Evolutionary conservation across 345 rosid genomes (phyloP).

Genomic region (Hibiscus syriacus): DNA sequence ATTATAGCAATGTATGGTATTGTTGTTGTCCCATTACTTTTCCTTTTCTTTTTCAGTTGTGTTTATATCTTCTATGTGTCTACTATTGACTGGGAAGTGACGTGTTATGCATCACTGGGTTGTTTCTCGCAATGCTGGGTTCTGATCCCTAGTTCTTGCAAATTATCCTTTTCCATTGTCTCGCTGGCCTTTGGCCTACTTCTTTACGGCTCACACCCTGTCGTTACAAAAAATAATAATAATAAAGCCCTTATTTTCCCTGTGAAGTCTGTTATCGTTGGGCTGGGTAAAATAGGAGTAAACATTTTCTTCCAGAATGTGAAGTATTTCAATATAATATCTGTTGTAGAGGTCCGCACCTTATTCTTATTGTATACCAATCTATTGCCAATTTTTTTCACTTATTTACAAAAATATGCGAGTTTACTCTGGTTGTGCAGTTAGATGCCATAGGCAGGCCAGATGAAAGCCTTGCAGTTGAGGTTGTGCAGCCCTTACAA

Average conservation of each 20-base stretch:
- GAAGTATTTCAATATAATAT: neutral
- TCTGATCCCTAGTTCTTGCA: neutral
- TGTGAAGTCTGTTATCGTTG: neutral
- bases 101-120: neutral
- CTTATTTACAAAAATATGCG: conserved; percentile 11
- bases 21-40: neutral
- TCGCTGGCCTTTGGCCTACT: neutral
- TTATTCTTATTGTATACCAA: conserved; percentile 1
- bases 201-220: neutral
- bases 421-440: conserved; percentile 37
- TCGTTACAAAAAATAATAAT: too few relatives aligned
- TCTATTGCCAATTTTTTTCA: conserved; percentile 7
- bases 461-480: conserved; percentile 84
- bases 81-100: neutral
- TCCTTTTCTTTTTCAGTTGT: neutral
- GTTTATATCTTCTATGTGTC: neutral
- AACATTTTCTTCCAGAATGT: neutral
- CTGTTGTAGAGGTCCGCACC: neutral
- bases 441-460: conserved; percentile 84
- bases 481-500: conserved; percentile 62
- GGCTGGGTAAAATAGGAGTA: neutral
- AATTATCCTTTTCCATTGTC: neutral
- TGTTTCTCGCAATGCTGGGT: neutral
- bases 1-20: neutral
- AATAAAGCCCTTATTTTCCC: neutral